A percentile compares a stretch with the other conserved stretches of the same genome.
Conservation (phyloP, 805 yeast species). For the Hemisphaericaspora nanyangensis region DNA sequence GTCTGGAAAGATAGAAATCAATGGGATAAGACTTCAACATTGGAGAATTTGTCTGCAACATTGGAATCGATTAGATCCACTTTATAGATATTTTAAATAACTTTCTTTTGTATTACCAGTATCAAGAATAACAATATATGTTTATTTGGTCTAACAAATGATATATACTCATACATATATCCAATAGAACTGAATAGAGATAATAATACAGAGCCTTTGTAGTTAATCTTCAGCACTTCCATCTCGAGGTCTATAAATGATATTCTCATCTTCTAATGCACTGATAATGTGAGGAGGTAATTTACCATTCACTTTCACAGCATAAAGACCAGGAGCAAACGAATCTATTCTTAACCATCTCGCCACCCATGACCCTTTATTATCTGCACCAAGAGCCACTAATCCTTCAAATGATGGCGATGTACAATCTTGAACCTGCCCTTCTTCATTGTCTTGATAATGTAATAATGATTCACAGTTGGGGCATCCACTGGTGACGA, state of each 20-base stretch:
- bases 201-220: background rate
- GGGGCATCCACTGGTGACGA: constrained; percentile 87
- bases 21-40: constrained; percentile 41
- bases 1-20: constrained; percentile 64
- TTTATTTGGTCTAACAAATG: too few species aligned
- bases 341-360: constrained; percentile 91
- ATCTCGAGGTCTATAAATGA: constrained; percentile 90
- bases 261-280: constrained; percentile 68
- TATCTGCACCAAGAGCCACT: constrained; percentile 83
- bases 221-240: constrained; percentile 69
- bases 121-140: too few species aligned
- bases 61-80: constrained; percentile 2
- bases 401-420: constrained; percentile 95
- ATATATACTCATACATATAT: too few species aligned
- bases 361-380: constrained; percentile 87
- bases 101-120: too few species aligned
- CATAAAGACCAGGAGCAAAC: constrained; percentile 85
- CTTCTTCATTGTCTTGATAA: constrained; percentile 73
- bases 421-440: constrained; percentile 84
- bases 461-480: constrained; percentile 90
- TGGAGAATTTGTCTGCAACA: constrained; percentile 25
- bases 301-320: constrained; percentile 89
- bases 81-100: too few species aligned
- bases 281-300: constrained; percentile 81
- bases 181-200: too few species aligned